Conservation (phyloP, 1,139 yeast genomes). For the Sugiyamaella castrensis region DNA sequence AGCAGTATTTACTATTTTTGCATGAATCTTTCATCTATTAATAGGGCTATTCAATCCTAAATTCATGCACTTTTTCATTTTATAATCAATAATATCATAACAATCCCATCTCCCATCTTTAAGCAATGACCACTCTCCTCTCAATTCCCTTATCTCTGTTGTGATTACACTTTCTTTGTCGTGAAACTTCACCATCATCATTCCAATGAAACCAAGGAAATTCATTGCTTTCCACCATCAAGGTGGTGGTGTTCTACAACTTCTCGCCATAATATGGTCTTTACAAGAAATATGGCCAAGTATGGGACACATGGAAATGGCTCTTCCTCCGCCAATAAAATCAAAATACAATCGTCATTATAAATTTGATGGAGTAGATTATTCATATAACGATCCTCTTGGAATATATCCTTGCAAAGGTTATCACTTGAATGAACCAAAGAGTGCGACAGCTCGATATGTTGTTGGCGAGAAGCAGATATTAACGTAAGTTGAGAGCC, state of each 20-base stretch:
- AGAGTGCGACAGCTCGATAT: slow-evolving; percentile 25
- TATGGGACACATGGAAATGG: slow-evolving; percentile 28
- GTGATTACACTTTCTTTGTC: background rate
- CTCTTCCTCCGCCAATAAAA: slow-evolving; percentile 27
- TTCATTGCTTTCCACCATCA: background rate
- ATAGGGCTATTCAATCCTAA: too few relatives aligned
- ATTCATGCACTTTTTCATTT: too few relatives aligned
- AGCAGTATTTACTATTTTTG: too few relatives aligned
- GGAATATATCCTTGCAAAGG: slow-evolving; percentile 32
- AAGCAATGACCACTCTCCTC: too few relatives aligned
- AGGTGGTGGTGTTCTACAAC: too few relatives aligned
- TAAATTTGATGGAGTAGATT: slow-evolving; percentile 21
- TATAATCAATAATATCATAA: too few relatives aligned
- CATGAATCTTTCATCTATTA: too few relatives aligned
- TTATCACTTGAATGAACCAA: slow-evolving; percentile 24
- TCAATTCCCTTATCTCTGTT: too few relatives aligned
- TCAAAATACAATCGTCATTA: slow-evolving; percentile 24
- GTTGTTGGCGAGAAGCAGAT: slow-evolving; percentile 25
- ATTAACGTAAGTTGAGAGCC: slow-evolving; percentile 17
- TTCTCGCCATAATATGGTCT: too few relatives aligned
- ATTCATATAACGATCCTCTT: slow-evolving; percentile 26
- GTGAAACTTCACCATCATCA: background rate
- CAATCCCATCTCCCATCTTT: too few relatives aligned
- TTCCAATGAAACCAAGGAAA: background rate
- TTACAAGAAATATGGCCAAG: background rate